Conservation (phyloP, 345 rosid genomes). For the Eucalyptus decipiens region DNA sequence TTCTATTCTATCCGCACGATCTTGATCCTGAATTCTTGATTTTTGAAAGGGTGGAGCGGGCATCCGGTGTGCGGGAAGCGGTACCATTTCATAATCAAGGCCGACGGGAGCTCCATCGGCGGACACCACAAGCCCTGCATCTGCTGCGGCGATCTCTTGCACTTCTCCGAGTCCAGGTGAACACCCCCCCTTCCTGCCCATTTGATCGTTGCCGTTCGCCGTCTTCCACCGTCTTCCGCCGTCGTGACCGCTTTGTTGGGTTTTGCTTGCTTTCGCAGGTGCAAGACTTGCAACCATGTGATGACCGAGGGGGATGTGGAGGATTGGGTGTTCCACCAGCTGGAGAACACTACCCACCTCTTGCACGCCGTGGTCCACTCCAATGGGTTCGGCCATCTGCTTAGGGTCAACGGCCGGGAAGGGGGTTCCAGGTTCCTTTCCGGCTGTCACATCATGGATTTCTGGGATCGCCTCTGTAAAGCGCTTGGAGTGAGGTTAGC, state of each 20-base stretch:
- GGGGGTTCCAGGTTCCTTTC: constrained; percentile 62
- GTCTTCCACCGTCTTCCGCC: not conserved
- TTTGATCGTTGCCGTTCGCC: not conserved
- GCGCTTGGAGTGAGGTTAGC: constrained; percentile 50
- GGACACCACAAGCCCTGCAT: constrained; percentile 43
- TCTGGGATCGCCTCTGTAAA: constrained; percentile 63
- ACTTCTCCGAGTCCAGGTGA: constrained; percentile 46
- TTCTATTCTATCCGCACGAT: not conserved
- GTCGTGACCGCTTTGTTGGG: not conserved
- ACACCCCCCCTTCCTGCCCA: not conserved
- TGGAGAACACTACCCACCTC: constrained; percentile 58
- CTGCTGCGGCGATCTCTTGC: constrained; percentile 37
- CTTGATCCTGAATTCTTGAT: not conserved
- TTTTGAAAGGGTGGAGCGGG: constrained; percentile 49
- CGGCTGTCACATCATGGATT: constrained; percentile 54
- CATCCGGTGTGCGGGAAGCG: constrained; percentile 59
- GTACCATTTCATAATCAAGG: constrained; percentile 61
- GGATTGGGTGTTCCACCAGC: constrained; percentile 52
- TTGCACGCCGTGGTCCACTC: constrained; percentile 57
- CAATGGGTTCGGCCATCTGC: constrained; percentile 68
- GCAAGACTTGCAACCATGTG: constrained; percentile 40
- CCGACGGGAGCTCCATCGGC: constrained; percentile 45
- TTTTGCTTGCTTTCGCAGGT: constrained; percentile 4
- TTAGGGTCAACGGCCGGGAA: constrained; percentile 62
- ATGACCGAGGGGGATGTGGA: constrained; percentile 35